A percentile compares a stretch with the other conserved stretches of the same genome.
phyloP scores from a whole-genome alignment of 805 yeast species.

The Barnettozyma californica region DNA sequence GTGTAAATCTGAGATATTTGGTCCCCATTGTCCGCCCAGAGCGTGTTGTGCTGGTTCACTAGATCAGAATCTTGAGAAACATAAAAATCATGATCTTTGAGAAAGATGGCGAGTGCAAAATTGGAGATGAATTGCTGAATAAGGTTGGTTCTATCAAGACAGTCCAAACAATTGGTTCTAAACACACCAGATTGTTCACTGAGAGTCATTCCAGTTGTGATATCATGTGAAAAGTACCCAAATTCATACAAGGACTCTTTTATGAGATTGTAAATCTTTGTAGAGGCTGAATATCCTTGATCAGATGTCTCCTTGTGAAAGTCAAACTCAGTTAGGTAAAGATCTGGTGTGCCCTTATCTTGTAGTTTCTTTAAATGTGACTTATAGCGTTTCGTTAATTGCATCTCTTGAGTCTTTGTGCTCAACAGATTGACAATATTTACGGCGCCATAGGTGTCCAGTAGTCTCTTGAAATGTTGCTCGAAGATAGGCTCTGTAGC shows the following conservation, averaged over 20 bases:
- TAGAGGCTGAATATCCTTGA: slow-evolving; percentile 83
- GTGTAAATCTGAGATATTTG: slow-evolving; percentile 93
- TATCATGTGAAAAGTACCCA: slow-evolving; percentile 79
- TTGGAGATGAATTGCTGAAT: slow-evolving; percentile 80
- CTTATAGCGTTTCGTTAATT: slow-evolving; percentile 60
- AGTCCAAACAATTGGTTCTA: slow-evolving; percentile 90
- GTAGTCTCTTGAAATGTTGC: slow-evolving; percentile 66
- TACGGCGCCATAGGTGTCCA: slow-evolving; percentile 76
- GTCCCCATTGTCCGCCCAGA: slow-evolving; percentile 99
- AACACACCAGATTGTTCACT: slow-evolving; percentile 87
- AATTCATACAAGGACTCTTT: slow-evolving; percentile 65
- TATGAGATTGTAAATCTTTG: slow-evolving; percentile 57
- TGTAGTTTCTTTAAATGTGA: slow-evolving; percentile 43
- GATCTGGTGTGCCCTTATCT: slow-evolving; percentile 31
- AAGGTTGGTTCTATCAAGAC: slow-evolving; percentile 90
- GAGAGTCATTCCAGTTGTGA: slow-evolving; percentile 43
- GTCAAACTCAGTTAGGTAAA: slow-evolving; percentile 78
- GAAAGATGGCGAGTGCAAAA: slow-evolving; percentile 56
- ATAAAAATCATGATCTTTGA: slow-evolving; percentile 36
- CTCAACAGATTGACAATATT: slow-evolving; percentile 87
- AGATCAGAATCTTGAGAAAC: slow-evolving; percentile 45
- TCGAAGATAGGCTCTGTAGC: slow-evolving; percentile 91
- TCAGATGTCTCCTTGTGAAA: slow-evolving; percentile 91
- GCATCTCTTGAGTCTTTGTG: slow-evolving; percentile 72
- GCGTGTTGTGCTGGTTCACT: slow-evolving; percentile 67